Conservation (phyloP, 2,329 filamentous ascomycete genomes). For the Penicillium olsonii region DNA sequence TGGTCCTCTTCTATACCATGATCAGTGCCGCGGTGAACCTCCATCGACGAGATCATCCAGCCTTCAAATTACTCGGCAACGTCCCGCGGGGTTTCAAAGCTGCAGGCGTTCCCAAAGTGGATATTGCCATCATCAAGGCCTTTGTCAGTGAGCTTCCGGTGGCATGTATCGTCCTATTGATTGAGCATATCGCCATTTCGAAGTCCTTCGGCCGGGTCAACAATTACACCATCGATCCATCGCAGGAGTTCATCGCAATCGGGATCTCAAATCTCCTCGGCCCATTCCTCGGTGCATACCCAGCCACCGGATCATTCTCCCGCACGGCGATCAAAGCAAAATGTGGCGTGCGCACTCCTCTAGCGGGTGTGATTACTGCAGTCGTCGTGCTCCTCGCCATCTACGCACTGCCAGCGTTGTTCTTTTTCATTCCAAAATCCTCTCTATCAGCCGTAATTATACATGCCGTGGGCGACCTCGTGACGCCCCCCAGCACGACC, state of each 20-base stretch:
- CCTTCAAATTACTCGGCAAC: conserved; percentile 70
- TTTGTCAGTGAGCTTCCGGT: conserved; percentile 75
- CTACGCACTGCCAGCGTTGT: conserved; percentile 79
- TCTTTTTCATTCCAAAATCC: conserved; percentile 86
- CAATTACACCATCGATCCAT: conserved; percentile 90
- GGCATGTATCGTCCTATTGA: conserved; percentile 81
- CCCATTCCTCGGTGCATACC: conserved; percentile 85
- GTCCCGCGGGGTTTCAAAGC: conserved; percentile 84
- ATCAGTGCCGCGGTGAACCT: conserved; percentile 82
- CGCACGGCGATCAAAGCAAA: conserved; percentile 94
- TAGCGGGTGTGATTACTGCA: conserved; percentile 83
- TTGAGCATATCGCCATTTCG: conserved; percentile 92
- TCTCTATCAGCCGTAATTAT: conserved; percentile 84
- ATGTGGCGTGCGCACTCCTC: conserved; percentile 83
- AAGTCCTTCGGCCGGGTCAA: conserved; percentile 93
- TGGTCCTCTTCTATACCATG: conserved; percentile 84
- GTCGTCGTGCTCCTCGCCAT: conserved; percentile 80
- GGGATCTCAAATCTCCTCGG: conserved; percentile 84
- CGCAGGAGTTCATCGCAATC: conserved; percentile 92
- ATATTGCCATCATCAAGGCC: conserved; percentile 62
- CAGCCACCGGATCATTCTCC: conserved; percentile 89
- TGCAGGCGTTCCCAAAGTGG: conserved; percentile 69
- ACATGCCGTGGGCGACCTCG: conserved; percentile 85
- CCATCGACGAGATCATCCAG: conserved; percentile 60
- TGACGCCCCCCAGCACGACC: conserved; percentile 81